Evolutionary conservation across 179 eudicot genomes (phyloP).

Genomic region (Patellifolia procumbens): DNA sequence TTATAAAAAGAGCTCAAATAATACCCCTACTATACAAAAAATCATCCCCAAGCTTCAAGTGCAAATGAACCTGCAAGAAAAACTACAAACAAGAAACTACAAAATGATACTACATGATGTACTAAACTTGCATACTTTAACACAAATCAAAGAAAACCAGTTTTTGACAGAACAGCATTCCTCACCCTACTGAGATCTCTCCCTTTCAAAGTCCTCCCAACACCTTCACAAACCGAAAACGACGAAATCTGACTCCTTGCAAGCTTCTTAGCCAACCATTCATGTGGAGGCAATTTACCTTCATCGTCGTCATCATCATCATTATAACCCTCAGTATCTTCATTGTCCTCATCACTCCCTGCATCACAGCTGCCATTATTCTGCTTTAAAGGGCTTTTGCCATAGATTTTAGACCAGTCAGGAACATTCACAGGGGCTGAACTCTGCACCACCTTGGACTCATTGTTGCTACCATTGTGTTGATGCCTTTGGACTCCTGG

Average conservation of each 20-base stretch:
- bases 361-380: constrained; percentile 6
- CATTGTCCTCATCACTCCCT: constrained; percentile 18
- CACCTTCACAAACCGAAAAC: constrained; percentile 86
- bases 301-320: constrained; percentile 33
- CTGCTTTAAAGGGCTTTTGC: constrained; percentile 29
- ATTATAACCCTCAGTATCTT: constrained; percentile 7
- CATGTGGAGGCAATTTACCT: constrained; percentile 63
- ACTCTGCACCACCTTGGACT: constrained; percentile 29
- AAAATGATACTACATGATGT: not conserved
- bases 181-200: constrained; percentile 81
- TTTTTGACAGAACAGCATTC: constrained; percentile 67
- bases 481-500: constrained; percentile 37
- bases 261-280: constrained; percentile 67
- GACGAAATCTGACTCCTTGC: constrained; percentile 52
- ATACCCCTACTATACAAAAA: constrained; percentile 1
- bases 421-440: constrained; percentile 82
- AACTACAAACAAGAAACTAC: not conserved
- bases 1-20: not conserved
- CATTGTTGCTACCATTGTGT: constrained; percentile 2
- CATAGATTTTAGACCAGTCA: constrained; percentile 75
- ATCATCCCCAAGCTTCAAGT: not conserved
- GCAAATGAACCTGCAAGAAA: not conserved
- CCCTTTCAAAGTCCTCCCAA: constrained; percentile 83
- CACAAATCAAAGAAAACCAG: constrained; percentile 52
- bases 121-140: not conserved